phyloP scores from a whole-genome alignment of 1,284 basidiomycete genomes.

The Fomitiporia mediterranea region DNA sequence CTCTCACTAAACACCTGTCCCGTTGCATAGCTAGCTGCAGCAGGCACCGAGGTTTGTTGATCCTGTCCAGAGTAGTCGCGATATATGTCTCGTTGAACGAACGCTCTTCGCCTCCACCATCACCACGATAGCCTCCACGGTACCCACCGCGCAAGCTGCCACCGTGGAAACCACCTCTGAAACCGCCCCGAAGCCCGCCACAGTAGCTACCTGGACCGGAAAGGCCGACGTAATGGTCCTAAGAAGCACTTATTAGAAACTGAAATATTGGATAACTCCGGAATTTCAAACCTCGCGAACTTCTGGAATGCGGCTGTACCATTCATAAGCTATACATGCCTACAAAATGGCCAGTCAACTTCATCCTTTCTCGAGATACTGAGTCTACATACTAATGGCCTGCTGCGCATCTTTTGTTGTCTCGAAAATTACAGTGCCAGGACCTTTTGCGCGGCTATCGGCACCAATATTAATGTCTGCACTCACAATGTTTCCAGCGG shows the following conservation, averaged over 20 bases:
- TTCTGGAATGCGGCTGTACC: slow-evolving; percentile 89
- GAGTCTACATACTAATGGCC: slow-evolving; percentile 72
- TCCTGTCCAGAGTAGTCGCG: slow-evolving; percentile 80
- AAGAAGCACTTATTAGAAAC: not conserved
- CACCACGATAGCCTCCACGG: slow-evolving; percentile 45
- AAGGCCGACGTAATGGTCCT: slow-evolving; percentile 87
- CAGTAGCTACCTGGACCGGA: slow-evolving; percentile 63
- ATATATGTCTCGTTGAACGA: slow-evolving; percentile 76
- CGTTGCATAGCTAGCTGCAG: slow-evolving; percentile 34
- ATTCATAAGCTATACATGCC: slow-evolving; percentile 92
- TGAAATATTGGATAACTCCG: not conserved
- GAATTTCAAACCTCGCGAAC: slow-evolving; percentile 74
- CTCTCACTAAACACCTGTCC: slow-evolving; percentile 38
- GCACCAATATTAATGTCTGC: slow-evolving; percentile 91
- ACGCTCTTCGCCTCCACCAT: slow-evolving; percentile 44
- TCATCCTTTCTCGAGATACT: not conserved
- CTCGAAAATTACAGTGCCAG: slow-evolving; percentile 93
- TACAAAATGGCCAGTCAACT: slow-evolving; percentile 31
- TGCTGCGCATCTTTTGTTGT: slow-evolving; percentile 85
- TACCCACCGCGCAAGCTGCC: slow-evolving; percentile 50
- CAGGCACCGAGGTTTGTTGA: slow-evolving; percentile 32
- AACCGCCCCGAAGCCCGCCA: slow-evolving; percentile 53
- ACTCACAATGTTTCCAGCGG: slow-evolving; percentile 89
- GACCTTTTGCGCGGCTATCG: slow-evolving; percentile 92
- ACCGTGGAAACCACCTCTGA: slow-evolving; percentile 56